Evolutionary conservation across 2,329 filamentous ascomycete species (phyloP).

Genomic region (Ophiostoma himal-ulmi): DNA sequence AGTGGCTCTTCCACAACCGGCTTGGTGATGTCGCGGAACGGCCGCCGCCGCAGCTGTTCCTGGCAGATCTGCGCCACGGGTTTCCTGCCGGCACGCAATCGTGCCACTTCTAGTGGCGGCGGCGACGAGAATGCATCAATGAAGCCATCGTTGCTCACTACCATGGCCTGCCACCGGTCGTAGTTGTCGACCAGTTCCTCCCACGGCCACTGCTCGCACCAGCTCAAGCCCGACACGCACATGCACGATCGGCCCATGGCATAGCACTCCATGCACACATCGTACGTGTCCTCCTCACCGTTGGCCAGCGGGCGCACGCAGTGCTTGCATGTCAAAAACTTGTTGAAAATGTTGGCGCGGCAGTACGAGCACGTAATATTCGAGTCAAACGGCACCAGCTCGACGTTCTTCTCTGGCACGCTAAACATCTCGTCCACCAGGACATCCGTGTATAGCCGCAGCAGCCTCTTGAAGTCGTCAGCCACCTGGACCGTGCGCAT

Average conservation of each 20-base stretch:
- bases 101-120: slow-evolving; percentile 63
- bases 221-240: slow-evolving; percentile 77
- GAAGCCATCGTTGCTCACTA: slow-evolving; percentile 66
- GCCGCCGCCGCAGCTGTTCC: slow-evolving; percentile 71
- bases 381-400: slow-evolving; percentile 77
- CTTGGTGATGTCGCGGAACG: slow-evolving; percentile 76
- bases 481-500: slow-evolving; percentile 59
- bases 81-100: slow-evolving; percentile 63
- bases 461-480: slow-evolving; percentile 75
- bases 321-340: slow-evolving; percentile 84
- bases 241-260: slow-evolving; percentile 92
- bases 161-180: slow-evolving; percentile 73
- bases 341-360: slow-evolving; percentile 92
- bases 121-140: slow-evolving; percentile 62
- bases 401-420: slow-evolving; percentile 62
- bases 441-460: slow-evolving; percentile 70
- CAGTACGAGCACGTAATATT: slow-evolving; percentile 96
- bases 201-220: slow-evolving; percentile 94
- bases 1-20: slow-evolving; percentile 46
- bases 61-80: slow-evolving; percentile 91
- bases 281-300: slow-evolving; percentile 77
- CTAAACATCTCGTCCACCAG: slow-evolving; percentile 82
- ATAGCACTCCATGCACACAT: slow-evolving; percentile 97
- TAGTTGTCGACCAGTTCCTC: slow-evolving; percentile 69
- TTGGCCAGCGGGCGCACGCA: slow-evolving; percentile 64